Percentiles rank a stretch among this genome's conserved stretches.
Evolutionary conservation across 2,329 filamentous ascomycete species (phyloP).

Genomic region (Exserohilum rostratum): DNA sequence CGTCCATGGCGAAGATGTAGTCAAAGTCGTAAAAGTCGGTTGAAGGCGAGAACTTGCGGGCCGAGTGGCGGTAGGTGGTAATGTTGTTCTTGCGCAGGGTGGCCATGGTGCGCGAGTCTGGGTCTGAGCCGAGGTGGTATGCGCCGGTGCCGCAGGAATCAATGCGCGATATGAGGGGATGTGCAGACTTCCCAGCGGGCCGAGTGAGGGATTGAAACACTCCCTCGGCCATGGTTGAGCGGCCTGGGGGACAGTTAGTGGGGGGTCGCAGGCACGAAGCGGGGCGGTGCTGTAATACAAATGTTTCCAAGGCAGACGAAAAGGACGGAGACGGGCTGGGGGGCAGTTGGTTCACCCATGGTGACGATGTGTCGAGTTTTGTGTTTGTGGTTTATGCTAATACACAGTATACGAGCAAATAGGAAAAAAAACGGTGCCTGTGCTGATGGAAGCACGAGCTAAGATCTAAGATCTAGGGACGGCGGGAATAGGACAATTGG

Average conservation of each 20-base stretch:
- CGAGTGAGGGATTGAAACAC: slow-evolving; percentile 77
- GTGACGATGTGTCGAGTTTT: not conserved
- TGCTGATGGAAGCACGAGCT: not conserved
- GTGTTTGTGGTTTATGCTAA: not conserved
- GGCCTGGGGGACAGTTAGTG: slow-evolving; percentile 49
- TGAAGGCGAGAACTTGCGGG: slow-evolving; percentile 70
- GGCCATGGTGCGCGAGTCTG: slow-evolving; percentile 82
- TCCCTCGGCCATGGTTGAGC: slow-evolving; percentile 94
- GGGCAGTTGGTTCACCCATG: slow-evolving; percentile 16
- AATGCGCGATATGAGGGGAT: slow-evolving; percentile 67
- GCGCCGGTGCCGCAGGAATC: slow-evolving; percentile 91
- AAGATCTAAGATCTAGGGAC: slow-evolving; percentile 3
- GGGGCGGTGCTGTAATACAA: slow-evolving; percentile 57
- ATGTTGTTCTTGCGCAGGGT: slow-evolving; percentile 79
- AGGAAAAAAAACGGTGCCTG: not conserved
- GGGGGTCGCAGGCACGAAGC: not conserved
- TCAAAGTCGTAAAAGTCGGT: slow-evolving; percentile 86
- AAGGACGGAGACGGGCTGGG: slow-evolving; percentile 69
- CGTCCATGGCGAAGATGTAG: slow-evolving; percentile 95
- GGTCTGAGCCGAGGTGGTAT: slow-evolving; percentile 78
- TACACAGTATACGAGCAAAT: too few species aligned
- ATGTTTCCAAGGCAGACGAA: slow-evolving; percentile 99
- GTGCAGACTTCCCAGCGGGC: slow-evolving; percentile 55
- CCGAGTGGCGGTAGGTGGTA: slow-evolving; percentile 75
- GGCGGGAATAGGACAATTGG: not conserved